Conservation (phyloP, 768 basidiomycete genomes). For the Leccinellum luteum region DNA sequence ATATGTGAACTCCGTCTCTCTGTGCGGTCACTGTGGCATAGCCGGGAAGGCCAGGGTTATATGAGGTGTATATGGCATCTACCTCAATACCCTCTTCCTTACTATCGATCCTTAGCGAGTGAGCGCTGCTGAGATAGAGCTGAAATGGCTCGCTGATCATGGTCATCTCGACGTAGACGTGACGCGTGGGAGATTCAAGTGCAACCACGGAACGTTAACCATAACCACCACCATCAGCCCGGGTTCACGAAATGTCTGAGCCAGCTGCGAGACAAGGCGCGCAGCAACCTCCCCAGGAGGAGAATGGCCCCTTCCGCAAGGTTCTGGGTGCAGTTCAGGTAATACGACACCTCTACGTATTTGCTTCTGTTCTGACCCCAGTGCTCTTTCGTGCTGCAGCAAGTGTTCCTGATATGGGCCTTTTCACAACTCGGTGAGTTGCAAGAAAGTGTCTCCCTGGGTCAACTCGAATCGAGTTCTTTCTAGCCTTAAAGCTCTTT, state of each 20-base stretch:
- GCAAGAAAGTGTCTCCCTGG: not conserved
- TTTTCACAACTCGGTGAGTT: conserved; percentile 63
- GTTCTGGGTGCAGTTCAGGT: conserved; percentile 45
- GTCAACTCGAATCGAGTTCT: not conserved
- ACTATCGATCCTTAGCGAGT: conserved; percentile 4
- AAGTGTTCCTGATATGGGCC: conserved; percentile 66
- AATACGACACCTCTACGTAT: conserved; percentile 12
- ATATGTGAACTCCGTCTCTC: conserved; percentile 70
- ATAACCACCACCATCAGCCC: conserved; percentile 5
- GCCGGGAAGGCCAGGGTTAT: conserved; percentile 39
- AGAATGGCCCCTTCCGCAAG: conserved; percentile 37
- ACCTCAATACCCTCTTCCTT: not conserved
- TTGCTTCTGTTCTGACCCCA: not conserved
- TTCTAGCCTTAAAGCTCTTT: conserved; percentile 46
- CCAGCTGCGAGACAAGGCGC: conserved; percentile 21
- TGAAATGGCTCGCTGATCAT: conserved; percentile 33
- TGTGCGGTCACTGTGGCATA: conserved; percentile 68
- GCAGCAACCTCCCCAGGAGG: conserved; percentile 19
- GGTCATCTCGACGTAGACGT: conserved; percentile 14
- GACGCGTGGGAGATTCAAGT: conserved; percentile 22
- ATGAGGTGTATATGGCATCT: conserved; percentile 19
- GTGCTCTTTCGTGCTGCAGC: conserved; percentile 38
- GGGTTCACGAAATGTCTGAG: conserved; percentile 23
- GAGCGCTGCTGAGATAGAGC: conserved; percentile 25
- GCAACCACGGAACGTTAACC: not conserved